These are phyloP conservation scores for Pleurotus sapidus DNA, from an alignment of 768 basidiomycete species.

Conservation along the genomic window DNA sequence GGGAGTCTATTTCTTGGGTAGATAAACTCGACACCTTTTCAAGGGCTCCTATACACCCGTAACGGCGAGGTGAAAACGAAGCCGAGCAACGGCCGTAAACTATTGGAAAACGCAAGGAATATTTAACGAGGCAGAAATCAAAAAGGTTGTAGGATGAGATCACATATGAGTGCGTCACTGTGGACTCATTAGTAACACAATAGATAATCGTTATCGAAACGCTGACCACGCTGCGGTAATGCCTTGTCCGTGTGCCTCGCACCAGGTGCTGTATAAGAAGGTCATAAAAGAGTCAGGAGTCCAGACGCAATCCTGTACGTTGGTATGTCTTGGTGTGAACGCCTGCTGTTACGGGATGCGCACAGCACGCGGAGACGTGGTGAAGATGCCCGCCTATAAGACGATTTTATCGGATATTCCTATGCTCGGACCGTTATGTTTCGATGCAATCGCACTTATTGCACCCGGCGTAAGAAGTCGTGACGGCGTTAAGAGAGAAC, in stretches of 20 bases:
- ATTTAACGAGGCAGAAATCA: not conserved
- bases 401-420: slow-evolving; percentile 29
- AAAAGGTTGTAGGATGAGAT: not conserved
- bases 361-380: not conserved
- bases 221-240: not conserved
- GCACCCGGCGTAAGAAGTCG: too few relatives aligned
- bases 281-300: not conserved
- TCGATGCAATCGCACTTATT: slow-evolving; percentile 40
- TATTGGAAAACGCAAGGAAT: not conserved
- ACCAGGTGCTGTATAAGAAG: not conserved
- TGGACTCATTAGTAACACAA: not conserved
- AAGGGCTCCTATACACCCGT: not conserved
- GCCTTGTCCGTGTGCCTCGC: slow-evolving; percentile 4
- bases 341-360: not conserved
- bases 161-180: not conserved
- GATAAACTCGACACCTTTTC: not conserved
- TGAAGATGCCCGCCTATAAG: not conserved
- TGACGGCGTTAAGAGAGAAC: too few relatives aligned
- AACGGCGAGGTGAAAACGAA: not conserved
- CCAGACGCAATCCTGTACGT: slow-evolving; percentile 6
- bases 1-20: not conserved
- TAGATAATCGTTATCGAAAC: slow-evolving; percentile 15
- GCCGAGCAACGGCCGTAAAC: not conserved
- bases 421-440: slow-evolving; percentile 21
- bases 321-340: slow-evolving; percentile 1